Conservation (phyloP, 768 basidiomycete genomes). For the Russula brevipes region DNA sequence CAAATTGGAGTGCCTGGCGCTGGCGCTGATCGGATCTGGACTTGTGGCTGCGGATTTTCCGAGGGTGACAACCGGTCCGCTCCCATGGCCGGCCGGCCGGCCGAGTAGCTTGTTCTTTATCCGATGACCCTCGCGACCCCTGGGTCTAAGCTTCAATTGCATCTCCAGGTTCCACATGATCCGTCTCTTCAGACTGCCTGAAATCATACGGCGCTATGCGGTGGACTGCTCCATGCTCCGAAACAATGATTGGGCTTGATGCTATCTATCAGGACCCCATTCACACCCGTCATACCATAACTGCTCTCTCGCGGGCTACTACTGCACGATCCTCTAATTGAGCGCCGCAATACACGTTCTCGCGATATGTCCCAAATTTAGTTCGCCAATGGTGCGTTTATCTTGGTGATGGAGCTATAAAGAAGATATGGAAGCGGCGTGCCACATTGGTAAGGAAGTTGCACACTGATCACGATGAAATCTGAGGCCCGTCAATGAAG, state of each 20-base stretch:
- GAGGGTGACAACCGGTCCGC: constrained; percentile 3
- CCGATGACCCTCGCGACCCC: background rate
- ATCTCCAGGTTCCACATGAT: background rate
- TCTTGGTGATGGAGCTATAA: background rate
- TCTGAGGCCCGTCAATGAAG: too few species aligned
- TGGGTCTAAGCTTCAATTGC: background rate
- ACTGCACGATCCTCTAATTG: background rate
- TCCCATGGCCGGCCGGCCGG: background rate
- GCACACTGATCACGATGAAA: constrained; percentile 3
- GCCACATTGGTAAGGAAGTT: background rate
- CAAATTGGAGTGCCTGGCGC: background rate
- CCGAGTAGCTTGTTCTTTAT: background rate
- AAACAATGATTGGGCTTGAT: background rate
- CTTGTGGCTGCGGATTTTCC: background rate
- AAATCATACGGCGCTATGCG: background rate
- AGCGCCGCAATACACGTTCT: constrained; percentile 9
- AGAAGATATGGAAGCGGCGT: background rate
- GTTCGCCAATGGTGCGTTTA: background rate
- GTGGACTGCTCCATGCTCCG: background rate
- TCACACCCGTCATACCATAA: background rate
- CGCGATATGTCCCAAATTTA: background rate
- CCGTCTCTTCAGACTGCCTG: background rate
- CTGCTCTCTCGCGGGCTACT: background rate
- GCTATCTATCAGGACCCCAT: background rate
- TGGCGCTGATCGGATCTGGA: background rate